Percentiles rank a stretch among this genome's conserved stretches.
Conservation (phyloP, 805 yeast genomes). For the Schizosaccharomyces cryophilus region DNA sequence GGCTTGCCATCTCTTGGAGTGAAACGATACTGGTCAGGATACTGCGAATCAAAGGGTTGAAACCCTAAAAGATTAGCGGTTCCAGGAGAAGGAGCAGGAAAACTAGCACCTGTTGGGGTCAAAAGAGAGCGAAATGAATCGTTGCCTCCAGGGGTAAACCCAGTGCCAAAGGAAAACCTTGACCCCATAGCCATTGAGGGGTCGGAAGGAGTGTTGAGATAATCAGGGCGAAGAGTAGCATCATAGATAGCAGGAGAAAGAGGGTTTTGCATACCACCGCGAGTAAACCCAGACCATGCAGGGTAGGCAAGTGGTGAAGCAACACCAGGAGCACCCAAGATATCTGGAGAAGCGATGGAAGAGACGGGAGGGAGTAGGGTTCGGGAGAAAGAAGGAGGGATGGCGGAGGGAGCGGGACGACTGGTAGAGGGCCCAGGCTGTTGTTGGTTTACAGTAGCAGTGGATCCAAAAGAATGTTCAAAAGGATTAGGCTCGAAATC, state of each 20-base stretch:
- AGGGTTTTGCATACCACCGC: constrained; percentile 12
- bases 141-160: constrained; percentile 16
- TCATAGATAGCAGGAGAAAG: constrained; percentile 16
- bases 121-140: constrained; percentile 8
- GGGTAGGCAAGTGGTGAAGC: constrained; percentile 3
- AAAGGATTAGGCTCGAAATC: constrained; percentile 87
- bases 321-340: constrained; percentile 8
- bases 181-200: constrained; percentile 2
- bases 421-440: not conserved
- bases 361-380: not conserved
- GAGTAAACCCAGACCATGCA: constrained; percentile 6
- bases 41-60: constrained; percentile 4
- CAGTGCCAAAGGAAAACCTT: constrained; percentile 10
- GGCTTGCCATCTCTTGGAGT: constrained; percentile 7
- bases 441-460: constrained; percentile 9
- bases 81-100: constrained; percentile 17
- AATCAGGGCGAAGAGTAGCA: not conserved
- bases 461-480: constrained; percentile 75
- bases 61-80: constrained; percentile 17
- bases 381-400: not conserved
- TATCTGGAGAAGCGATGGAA: not conserved
- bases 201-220: constrained; percentile 14
- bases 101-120: constrained; percentile 3
- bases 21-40: not conserved
- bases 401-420: not conserved